A percentile compares a stretch with the other conserved stretches of the same genome.
These are phyloP conservation scores for Trichoderma polysporum DNA, from an alignment of 2,329 filamentous ascomycete genomes.

Conservation along the genomic window DNA sequence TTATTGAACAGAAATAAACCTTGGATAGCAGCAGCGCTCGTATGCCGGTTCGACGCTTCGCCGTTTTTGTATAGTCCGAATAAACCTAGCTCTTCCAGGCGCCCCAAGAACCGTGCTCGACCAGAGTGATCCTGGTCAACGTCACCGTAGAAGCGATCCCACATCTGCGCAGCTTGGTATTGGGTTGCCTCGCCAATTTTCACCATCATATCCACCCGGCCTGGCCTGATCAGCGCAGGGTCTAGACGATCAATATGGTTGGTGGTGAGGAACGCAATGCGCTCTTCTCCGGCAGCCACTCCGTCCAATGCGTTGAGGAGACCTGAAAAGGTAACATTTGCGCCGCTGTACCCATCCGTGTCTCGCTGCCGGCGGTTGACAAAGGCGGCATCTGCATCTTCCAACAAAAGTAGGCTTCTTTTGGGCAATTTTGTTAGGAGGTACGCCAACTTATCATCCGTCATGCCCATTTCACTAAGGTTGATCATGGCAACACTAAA, in stretches of 20 bases:
- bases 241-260: conserved; percentile 91
- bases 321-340: conserved; percentile 91
- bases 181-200: conserved; percentile 83
- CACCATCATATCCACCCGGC: conserved; percentile 90
- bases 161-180: conserved; percentile 82
- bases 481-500: conserved; percentile 93
- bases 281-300: conserved; percentile 90
- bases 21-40: conserved; percentile 89
- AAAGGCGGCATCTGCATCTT: conserved; percentile 92
- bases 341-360: conserved; percentile 78
- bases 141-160: conserved; percentile 93
- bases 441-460: conserved; percentile 83
- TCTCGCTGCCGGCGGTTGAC: conserved; percentile 75
- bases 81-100: conserved; percentile 68
- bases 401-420: conserved; percentile 77
- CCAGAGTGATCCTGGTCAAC: conserved; percentile 64
- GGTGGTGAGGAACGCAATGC: conserved; percentile 90
- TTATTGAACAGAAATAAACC: conserved; percentile 96
- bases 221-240: conserved; percentile 84
- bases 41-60: conserved; percentile 50
- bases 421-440: conserved; percentile 82
- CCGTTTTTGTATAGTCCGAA: conserved; percentile 57
- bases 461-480: conserved; percentile 83
- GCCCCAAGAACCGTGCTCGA: conserved; percentile 67
- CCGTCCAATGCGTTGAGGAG: conserved; percentile 84